Base-by-base conservation (phyloP, 176 grass and related monocot species). In the Cenchrus purpureus region DNA sequence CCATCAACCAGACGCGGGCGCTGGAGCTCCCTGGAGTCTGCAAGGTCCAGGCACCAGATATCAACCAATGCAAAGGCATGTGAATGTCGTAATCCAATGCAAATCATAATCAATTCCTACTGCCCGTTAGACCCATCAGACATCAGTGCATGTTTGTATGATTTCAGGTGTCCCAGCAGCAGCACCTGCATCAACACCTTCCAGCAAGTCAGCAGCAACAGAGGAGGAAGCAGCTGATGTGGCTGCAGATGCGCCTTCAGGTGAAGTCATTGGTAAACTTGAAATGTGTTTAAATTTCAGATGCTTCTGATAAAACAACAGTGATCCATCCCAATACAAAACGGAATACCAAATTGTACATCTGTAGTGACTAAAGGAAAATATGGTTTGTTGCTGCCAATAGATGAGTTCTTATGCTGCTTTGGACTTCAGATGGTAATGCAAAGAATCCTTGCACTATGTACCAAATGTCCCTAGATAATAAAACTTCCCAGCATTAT, bases 1-100 rank as follows among this genome's bases (percentile, higher is more conserved):
- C 91, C 73, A 71, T 98, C 59, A 98, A 98, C 87, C 83, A 86
- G 40, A 98, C 96, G 0, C 86, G 85, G 78, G 96, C 96, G 0
- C 14, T 94, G 37, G 89, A 79, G 7, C 73, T 98, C 57, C 96
- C 96, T 13, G 40, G 68, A 17, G 71, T 82, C 29, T 98, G 93
- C 82, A 95, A 94, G 11, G 87, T 98, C 56, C 67, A 91, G 59
- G 86, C 93, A 67, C 96, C 93, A 7, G 17, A 89, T 0, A 55
- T 72, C 53, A 94, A 93, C 85, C 65, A 83, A 40, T 98, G 96
- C 86, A 89, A 29, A 66, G 74, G 96, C 95, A 80, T 81, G 85
- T 44, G 60, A 90, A 66, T 81, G 83, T 50, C 65, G 49, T 49
- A 2, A 56, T 75, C 53, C 48, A 40, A 74, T 70, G 60, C 69